These are phyloP conservation scores for Ascoidea rubescens DNA, from an alignment of 805 yeast genomes.

Conservation along the genomic window DNA sequence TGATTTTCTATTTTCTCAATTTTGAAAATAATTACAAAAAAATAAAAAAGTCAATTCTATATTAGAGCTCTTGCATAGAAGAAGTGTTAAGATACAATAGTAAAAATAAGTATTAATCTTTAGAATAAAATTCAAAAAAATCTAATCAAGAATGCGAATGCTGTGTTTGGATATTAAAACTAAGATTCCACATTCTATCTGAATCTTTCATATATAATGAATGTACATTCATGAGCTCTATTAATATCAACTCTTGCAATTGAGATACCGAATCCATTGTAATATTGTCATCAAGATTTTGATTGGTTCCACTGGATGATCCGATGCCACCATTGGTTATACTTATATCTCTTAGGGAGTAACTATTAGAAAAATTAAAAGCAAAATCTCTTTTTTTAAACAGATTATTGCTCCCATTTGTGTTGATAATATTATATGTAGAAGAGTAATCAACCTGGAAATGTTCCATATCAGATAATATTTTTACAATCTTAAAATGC, in stretches of 20 bases:
- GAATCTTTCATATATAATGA: background rate
- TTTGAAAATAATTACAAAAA: too few relatives aligned
- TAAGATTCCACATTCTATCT: background rate
- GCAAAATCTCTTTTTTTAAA: background rate
- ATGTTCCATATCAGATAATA: constrained; percentile 52
- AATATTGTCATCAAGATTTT: too few relatives aligned
- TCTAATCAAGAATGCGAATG: too few relatives aligned
- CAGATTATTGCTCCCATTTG: background rate
- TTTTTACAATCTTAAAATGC: constrained; percentile 49
- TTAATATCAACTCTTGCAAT: background rate
- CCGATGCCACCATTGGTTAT: background rate
- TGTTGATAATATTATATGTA: background rate
- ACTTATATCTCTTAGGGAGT: background rate
- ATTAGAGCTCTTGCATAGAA: too few relatives aligned
- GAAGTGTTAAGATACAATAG: too few relatives aligned
- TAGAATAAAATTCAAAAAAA: too few relatives aligned
- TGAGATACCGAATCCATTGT: background rate
- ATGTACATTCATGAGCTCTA: background rate
- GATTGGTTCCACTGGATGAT: background rate
- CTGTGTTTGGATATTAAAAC: background rate
- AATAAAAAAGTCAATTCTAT: too few relatives aligned
- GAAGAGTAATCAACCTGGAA: constrained; percentile 44
- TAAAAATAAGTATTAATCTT: too few relatives aligned
- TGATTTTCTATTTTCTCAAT: too few relatives aligned
- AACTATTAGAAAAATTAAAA: background rate